phyloP scores from a whole-genome alignment of 768 basidiomycete genomes.

The Leccinellum luteum region DNA sequence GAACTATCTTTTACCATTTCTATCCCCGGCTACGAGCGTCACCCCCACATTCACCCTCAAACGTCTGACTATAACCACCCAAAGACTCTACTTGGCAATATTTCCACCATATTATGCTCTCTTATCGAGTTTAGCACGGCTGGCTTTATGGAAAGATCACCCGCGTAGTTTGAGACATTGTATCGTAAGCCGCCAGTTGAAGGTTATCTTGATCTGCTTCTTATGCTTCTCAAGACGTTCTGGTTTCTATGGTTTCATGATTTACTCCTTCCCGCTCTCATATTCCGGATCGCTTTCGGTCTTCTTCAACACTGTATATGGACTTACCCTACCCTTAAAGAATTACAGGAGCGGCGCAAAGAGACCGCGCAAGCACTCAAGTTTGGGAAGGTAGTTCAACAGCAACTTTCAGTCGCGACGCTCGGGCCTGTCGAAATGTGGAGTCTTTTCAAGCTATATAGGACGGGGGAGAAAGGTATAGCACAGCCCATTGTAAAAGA shows the following conservation, averaged over 20 bases:
- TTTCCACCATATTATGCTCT: constrained; percentile 50
- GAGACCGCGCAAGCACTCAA: constrained; percentile 48
- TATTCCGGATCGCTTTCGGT: constrained; percentile 46
- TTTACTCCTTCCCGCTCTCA: constrained; percentile 49
- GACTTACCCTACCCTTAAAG: constrained; percentile 52
- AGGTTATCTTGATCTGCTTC: neutral
- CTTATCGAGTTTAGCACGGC: constrained; percentile 32
- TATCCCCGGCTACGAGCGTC: constrained; percentile 42
- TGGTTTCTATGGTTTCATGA: constrained; percentile 66
- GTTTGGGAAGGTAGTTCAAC: constrained; percentile 49
- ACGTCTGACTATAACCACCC: constrained; percentile 47
- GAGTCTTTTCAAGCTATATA: constrained; percentile 47
- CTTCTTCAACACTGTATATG: constrained; percentile 49
- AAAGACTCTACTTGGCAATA: constrained; percentile 54
- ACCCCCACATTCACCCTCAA: constrained; percentile 52
- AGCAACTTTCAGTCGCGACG: constrained; percentile 45
- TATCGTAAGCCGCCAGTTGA: constrained; percentile 37
- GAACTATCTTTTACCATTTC: constrained; percentile 44
- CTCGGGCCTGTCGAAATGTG: constrained; percentile 53
- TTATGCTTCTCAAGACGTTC: constrained; percentile 41
- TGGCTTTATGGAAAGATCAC: constrained; percentile 58
- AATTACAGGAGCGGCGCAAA: constrained; percentile 51
- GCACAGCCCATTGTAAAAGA: constrained; percentile 23
- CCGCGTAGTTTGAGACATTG: constrained; percentile 49
- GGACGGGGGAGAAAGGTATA: constrained; percentile 35